Evolutionary conservation across 2,329 filamentous ascomycete species (phyloP), one percentile per base, ranked within the genome.

Genomic region (Aspergillus spinulosporus): DNA sequence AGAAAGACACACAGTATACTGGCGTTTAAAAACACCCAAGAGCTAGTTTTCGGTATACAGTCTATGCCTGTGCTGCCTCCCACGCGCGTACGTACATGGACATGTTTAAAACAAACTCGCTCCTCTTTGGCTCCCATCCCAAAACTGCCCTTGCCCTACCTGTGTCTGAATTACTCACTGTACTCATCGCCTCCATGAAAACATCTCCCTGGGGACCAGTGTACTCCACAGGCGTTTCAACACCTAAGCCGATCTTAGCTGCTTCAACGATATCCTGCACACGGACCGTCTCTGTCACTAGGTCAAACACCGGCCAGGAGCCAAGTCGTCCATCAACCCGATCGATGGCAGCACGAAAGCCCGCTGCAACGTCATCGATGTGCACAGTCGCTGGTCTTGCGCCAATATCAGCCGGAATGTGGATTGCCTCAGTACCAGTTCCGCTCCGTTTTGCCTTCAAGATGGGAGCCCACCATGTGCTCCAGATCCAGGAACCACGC

Each of bases 361-460:
- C 74, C n/a, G 64, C 54, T 0, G 69, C 74, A 2, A 67, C 64
- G 61, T 77, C 74, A 49, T 76, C 72, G 8, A 77, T 69, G 3
- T 58, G 46, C 15, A 37, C 15, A 6, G 15, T 37, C 4, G n/a
- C 9, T 5, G 9, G 14, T 4, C 46, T n/a, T 1, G 46, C 46
- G 1, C 3, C 1, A 4, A 6, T 12, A 49, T 39, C 32, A 12
- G 46, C 46, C 3, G 46, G 46, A n/a, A 49, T 26, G 3, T 39
- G 15, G 4, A 49, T 39, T 21, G 21, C 21, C 2, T 39, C 7
- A 11, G 14, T 29, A 4, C 15, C 21, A 6, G 6, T 34, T 21
- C 45, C 45, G 15, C 14, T 9, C 14, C 6, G 15, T 21, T 28
- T 48, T 1, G 46, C 32, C 2, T 29, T 29, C 14, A 49, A 32